These are phyloP conservation scores for Coemansia sp. DNA, from an alignment of 192 early-diverging fungal species.

Conservation along the genomic window DNA sequence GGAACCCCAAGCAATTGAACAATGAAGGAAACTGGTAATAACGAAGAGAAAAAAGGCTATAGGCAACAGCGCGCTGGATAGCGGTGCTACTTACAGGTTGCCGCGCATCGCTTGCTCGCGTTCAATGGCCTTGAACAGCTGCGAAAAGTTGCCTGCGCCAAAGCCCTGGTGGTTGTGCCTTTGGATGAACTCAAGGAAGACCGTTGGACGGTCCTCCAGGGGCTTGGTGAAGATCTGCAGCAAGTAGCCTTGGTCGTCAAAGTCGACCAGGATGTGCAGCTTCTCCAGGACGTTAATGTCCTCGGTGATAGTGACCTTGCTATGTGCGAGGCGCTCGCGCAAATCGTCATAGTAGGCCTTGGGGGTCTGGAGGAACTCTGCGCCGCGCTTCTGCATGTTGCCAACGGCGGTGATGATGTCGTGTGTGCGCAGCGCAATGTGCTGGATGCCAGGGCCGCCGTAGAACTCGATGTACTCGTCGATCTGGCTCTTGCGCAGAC, in stretches of 20 bases:
- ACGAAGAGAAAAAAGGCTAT: too few species aligned
- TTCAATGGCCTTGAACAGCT: conserved; percentile 95
- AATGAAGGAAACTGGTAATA: too few species aligned
- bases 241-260: conserved; percentile 95
- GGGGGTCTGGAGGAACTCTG: conserved; percentile 88
- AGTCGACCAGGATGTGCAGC: conserved; percentile 92
- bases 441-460: conserved; percentile 81
- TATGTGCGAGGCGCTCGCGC: conserved; percentile 68
- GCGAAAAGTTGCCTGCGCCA: conserved; percentile 98
- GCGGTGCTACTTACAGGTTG: conserved; percentile 57
- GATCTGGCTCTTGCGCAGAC: conserved; percentile 95
- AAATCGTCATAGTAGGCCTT: conserved; percentile 87
- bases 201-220: conserved; percentile 91
- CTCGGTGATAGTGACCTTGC: conserved; percentile 76
- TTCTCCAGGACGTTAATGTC: conserved; percentile 80
- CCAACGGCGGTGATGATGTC: conserved; percentile 84
- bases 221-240: conserved; percentile 94
- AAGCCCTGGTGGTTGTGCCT: conserved; percentile 91
- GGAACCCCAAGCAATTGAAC: too few species aligned
- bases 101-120: conserved; percentile 91
- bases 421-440: conserved; percentile 90
- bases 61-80: too few species aligned
- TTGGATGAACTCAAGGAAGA: conserved; percentile 98
- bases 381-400: conserved; percentile 82
- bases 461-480: conserved; percentile 65